These are phyloP conservation scores for Sclerotinia trifoliorum DNA, from an alignment of 2,329 filamentous ascomycete genomes.

Conservation along the genomic window DNA sequence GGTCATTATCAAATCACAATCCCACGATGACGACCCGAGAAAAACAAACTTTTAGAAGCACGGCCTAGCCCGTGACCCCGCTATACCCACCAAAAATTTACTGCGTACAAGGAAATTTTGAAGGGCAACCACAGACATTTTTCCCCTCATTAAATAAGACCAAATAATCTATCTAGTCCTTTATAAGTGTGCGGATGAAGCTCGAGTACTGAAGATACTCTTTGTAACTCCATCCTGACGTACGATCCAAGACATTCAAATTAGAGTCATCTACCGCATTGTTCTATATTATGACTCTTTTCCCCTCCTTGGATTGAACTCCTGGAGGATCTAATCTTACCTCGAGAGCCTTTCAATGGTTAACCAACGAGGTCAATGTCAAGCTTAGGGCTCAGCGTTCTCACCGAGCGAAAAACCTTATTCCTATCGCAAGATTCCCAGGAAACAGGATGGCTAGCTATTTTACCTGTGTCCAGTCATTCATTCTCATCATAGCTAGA, in stretches of 20 bases:
- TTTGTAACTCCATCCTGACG: neutral
- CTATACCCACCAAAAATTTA: neutral
- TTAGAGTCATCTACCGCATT: neutral
- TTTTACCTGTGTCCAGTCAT: neutral
- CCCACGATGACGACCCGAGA: neutral
- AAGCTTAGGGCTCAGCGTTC: neutral
- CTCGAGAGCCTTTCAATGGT: neutral
- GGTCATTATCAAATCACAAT: neutral
- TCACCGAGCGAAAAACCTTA: neutral
- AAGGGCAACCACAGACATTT: neutral
- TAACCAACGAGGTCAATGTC: neutral
- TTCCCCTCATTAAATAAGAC: neutral
- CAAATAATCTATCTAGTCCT: neutral
- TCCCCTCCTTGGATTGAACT: neutral
- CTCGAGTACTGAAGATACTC: neutral
- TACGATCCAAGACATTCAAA: neutral
- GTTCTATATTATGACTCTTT: neutral
- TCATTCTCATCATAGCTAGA: slow-evolving; percentile 1
- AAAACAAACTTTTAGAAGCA: neutral
- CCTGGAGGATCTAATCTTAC: neutral
- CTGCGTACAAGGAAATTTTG: slow-evolving; percentile 9
- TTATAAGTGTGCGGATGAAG: neutral
- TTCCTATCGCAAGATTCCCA: slow-evolving; percentile 6
- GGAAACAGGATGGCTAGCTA: neutral
- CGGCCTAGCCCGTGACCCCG: neutral